Evolutionary conservation across 75 land plant species (phyloP), one percentile per base, ranked within the genome.

Genomic region (Ceratopteris richardii): DNA sequence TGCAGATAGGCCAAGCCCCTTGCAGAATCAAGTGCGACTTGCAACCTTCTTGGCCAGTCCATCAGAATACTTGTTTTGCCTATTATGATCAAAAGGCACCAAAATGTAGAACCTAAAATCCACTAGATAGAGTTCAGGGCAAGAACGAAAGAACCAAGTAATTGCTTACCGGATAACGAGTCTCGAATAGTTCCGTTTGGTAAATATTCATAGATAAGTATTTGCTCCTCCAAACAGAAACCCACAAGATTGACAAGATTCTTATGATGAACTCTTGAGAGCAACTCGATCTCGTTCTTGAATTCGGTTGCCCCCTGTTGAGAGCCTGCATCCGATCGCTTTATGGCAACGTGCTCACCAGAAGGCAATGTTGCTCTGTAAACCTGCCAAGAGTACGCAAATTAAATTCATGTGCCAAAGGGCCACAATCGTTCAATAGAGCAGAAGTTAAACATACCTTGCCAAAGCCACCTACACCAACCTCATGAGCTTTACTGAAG

Each of bases 391-490:
- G 9, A 29, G 20, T 40, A 9, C 14, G 14, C 42, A 40, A 9
- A 40, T 9, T 9, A 9, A 9, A 14, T 14, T 14, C 42, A 9
- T 40, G 42, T n/a, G n/a, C n/a, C n/a, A n/a, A 40, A 14, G 17
- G 28, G 26, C 53, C 7, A 1, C 6, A 48, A 14, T 21, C n/a
- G 1, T 20, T 5, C 27, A 17, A 0, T 7, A 39, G 25, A n/a
- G 44, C 48, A 4, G 23, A 31, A 30, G 42, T 24, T 39, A n/a
- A 26, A 57, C 44, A 23, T 23, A 75, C 80, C 77, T 63, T 77
- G 61, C 80, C 80, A 58, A 62, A 77, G 9, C 80, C 80, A 43
- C 80, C 80, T 2, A 1, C 44, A 1, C 77, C 80, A 26, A 77
- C 62, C 42, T 40, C 80, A 44, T 74, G 66, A 51, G 33, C 47